Base-by-base conservation (phyloP, 1,284 basidiomycete species). In the Coriolopsis trogii region DNA sequence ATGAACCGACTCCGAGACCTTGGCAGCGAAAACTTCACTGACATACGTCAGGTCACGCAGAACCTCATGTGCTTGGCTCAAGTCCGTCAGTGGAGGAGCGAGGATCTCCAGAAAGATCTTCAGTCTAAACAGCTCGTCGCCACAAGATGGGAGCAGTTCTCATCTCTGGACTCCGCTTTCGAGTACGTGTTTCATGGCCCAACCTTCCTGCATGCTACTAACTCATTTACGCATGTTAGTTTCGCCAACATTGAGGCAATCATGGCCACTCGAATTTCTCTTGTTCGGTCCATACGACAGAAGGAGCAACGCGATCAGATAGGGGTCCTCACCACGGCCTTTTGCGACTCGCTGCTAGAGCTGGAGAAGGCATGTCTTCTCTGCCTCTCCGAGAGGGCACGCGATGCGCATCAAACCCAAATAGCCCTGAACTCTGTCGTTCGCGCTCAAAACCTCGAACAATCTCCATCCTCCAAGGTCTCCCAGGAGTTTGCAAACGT, bases 361-460 rank as follows among this genome's bases (percentile, higher is more conserved):
- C 67, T 89, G 0, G 92, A 98, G 70, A 85, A 81, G 33, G 66
- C 72, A 0, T 90, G 87, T 59, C 81, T 96, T 7, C 69, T 96
- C 21, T 75, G 76, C 13, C 75, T 97, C 26, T 92, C 93, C 20
- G 70, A 79, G 52, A 84, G 85, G 24, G 93, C 96, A 8, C 80
- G 95, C 20, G 69, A 80, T 28, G 80, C 85, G 1, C 78, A 81
- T 40, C 83, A 90, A 49, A 70, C 84, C 13, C 94, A 98, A 64
- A 82, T 92, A 39, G 90, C 96, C 0, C 73, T 98, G 43, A 98
- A 97, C 60, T 87, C 95, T 2, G 78, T 95, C 26, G 79, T 89
- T 13, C 81, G 84, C 25, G 91, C 93, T 0, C 86, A 89, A 59
- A 74, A 73, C 37, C 71, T 96, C 18, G 83, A 85, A 55, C 65